A percentile compares a stretch with the other conserved stretches of the same genome.
phyloP scores from a whole-genome alignment of 2,329 filamentous ascomycete genomes.

The Coniochaeta sp. region DNA sequence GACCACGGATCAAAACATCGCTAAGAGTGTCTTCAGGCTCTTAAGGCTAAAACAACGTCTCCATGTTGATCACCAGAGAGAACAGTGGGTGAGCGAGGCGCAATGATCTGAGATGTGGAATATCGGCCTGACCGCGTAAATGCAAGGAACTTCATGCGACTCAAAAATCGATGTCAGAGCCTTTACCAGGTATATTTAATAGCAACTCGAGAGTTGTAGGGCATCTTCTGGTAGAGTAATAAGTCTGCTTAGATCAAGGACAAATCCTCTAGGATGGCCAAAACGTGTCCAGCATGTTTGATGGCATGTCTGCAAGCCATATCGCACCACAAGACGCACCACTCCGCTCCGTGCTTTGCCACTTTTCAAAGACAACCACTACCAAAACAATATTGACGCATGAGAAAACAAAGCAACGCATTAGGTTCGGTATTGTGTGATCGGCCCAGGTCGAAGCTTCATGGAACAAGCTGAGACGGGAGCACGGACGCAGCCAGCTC shows the following conservation, averaged over 20 bases:
- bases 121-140: slow-evolving; percentile 9
- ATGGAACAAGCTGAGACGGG: slow-evolving; percentile 15
- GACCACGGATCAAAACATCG: neutral
- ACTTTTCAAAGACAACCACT: neutral
- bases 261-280: neutral
- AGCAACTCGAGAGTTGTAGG: neutral
- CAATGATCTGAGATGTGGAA: neutral
- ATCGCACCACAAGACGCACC: neutral
- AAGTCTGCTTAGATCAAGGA: neutral
- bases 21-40: neutral
- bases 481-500: slow-evolving; percentile 5
- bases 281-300: neutral
- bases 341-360: neutral
- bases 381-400: neutral
- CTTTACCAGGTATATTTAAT: neutral
- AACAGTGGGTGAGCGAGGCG: neutral
- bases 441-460: slow-evolving; percentile 15
- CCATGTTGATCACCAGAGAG: neutral
- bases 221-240: neutral
- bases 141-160: slow-evolving; percentile 10
- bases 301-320: neutral
- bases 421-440: slow-evolving; percentile 13
- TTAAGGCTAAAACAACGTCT: neutral
- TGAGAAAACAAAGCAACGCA: slow-evolving; percentile 4
- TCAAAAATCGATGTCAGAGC: neutral